Base-by-base conservation (phyloP, 495 filamentous ascomycete genomes). In the Daldinia concentrica region DNA sequence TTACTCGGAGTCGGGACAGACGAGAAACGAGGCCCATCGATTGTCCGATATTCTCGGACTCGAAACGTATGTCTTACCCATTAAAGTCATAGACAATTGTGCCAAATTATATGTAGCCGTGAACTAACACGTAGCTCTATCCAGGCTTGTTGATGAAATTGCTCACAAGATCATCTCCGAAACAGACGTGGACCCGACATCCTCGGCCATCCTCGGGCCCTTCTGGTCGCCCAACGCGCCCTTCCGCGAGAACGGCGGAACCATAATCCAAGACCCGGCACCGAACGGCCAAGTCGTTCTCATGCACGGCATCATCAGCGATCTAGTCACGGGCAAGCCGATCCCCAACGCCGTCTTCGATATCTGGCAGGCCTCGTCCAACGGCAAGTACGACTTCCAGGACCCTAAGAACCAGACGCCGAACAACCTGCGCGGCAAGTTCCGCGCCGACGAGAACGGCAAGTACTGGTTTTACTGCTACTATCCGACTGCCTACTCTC, bases 381-480 rank as follows among this genome's bases (percentile, higher is more conserved):
- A 94, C 83, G 92, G 91, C 76, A 87, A 91, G 77, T 95, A 95
- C 86, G 92, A 95, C 79, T 93, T 93, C 89, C 92, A 95, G 82
- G 92, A 94, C 80, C 89, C 90, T 39, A 83, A 88, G 37, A 85
- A 86, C 79, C 92, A 95, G 85, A 79, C 82, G 51, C 89, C 90
- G 78, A 92, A 91, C 86, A 95, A 95, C 85, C 85, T 95, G 26
- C 86, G 92, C 59, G 92, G 92, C 77, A 94, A 94, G 82, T 94
- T 93, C 86, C 86, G 84, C 71, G 86, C 89, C 71, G 88, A 95
- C 82, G 89, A 86, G 71, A 86, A 93, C 66, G 92, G 92, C 77
- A 82, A 88, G 69, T 95, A 92, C 84, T 83, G 79, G 75, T 91
- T 92, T 81, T 94, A 94, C 87, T 94, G 91, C 86, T 87, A 93